A percentile compares a stretch with the other conserved stretches of the same genome.
These are phyloP conservation scores for Microsporum audouinii DNA, from an alignment of 2,329 filamentous ascomycete genomes.

Conservation along the genomic window DNA sequence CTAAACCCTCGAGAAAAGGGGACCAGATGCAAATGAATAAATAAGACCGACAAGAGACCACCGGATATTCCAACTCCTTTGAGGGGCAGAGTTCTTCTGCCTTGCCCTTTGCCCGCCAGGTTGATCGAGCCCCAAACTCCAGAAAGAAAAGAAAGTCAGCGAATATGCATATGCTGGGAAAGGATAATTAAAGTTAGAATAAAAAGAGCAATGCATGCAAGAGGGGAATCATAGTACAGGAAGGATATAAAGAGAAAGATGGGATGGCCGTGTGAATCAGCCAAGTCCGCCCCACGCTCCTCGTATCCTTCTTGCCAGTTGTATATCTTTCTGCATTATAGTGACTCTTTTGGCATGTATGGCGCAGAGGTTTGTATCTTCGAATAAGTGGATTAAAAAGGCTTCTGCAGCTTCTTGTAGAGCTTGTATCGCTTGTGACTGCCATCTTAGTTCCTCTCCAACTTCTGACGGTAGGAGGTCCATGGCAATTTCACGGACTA, in stretches of 20 bases:
- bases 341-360: slow-evolving; percentile 95
- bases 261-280: slow-evolving; percentile 23
- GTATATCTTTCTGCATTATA: slow-evolving; percentile 97
- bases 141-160: background rate
- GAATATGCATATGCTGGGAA: background rate
- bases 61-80: background rate
- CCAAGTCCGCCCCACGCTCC: slow-evolving; percentile 64
- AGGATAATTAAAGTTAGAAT: background rate
- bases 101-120: background rate
- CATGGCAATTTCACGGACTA: slow-evolving; percentile 44
- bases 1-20: background rate
- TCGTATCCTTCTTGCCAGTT: slow-evolving; percentile 70
- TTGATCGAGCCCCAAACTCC: background rate
- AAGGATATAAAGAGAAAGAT: background rate
- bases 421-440: slow-evolving; percentile 86
- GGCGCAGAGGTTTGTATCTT: slow-evolving; percentile 90
- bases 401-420: slow-evolving; percentile 94
- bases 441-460: slow-evolving; percentile 73
- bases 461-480: slow-evolving; percentile 45
- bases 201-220: background rate
- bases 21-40: background rate
- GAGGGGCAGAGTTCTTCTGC: background rate
- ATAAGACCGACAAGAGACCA: background rate
- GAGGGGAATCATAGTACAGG: background rate
- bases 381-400: slow-evolving; percentile 91